phyloP scores from a whole-genome alignment of 768 basidiomycete genomes.

The Panellus pusillus region DNA sequence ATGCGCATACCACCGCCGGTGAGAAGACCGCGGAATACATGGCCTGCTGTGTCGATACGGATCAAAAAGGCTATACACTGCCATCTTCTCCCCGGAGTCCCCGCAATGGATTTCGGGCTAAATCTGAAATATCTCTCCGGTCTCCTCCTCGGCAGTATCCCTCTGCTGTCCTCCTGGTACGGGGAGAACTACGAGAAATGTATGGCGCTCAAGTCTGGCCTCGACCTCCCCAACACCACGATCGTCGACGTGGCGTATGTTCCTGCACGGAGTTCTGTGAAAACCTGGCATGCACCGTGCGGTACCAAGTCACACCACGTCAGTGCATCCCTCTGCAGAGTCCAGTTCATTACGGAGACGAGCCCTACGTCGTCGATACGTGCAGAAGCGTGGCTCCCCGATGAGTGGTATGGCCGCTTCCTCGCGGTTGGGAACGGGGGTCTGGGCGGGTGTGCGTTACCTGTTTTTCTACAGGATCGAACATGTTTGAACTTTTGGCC shows the following conservation, averaged over 20 bases:
- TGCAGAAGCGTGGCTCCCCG: conserved; percentile 19
- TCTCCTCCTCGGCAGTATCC: neutral
- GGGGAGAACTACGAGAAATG: conserved; percentile 1
- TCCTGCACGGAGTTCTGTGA: neutral
- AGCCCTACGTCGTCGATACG: conserved; percentile 3
- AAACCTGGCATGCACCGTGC: neutral
- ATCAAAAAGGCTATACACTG: no score
- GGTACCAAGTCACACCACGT: neutral
- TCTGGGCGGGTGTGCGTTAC: conserved; percentile 18
- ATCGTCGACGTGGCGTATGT: conserved; percentile 9
- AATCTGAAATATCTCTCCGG: conserved; percentile 1
- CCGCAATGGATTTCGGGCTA: conserved; percentile 5
- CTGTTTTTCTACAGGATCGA: neutral
- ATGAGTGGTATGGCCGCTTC: conserved; percentile 20
- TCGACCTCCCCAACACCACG: conserved; percentile 14
- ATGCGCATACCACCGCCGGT: no score
- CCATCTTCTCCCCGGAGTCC: no score
- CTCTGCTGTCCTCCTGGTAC: neutral
- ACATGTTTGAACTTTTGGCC: no score
- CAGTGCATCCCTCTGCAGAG: conserved; percentile 4
- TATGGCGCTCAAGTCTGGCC: conserved; percentile 9
- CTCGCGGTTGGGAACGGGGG: conserved; percentile 19
- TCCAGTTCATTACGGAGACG: conserved; percentile 12
- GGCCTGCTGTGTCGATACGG: no score
- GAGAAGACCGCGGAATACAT: no score